These are phyloP conservation scores for Puccinia triticina DNA, from an alignment of 1,284 basidiomycete species.

Conservation along the genomic window DNA sequence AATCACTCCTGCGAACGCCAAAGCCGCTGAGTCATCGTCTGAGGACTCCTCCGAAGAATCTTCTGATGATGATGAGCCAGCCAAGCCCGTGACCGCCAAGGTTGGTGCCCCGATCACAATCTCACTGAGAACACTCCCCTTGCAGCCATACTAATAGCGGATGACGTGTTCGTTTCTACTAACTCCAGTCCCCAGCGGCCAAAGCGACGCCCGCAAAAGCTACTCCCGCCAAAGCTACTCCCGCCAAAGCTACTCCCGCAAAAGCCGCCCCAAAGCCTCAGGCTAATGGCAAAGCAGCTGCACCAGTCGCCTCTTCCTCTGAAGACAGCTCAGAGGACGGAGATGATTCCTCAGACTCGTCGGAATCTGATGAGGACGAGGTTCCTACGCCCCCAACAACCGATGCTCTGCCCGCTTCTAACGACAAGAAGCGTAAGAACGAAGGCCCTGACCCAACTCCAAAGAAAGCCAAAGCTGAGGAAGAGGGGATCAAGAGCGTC, in stretches of 20 bases:
- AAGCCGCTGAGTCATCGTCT: slow-evolving; percentile 32
- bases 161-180: not conserved
- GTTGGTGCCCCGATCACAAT: too few species aligned
- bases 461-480: slow-evolving; percentile 33
- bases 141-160: not conserved
- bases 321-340: not conserved
- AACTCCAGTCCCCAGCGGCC: not conserved
- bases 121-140: too few species aligned
- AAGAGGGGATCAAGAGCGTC: slow-evolving; percentile 68
- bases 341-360: slow-evolving; percentile 4
- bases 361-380: slow-evolving; percentile 33
- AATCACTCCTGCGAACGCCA: not conserved
- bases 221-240: too few species aligned
- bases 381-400: slow-evolving; percentile 15
- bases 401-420: not conserved
- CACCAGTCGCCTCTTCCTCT: not conserved
- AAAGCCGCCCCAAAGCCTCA: slow-evolving; percentile 21
- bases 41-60: slow-evolving; percentile 31
- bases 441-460: slow-evolving; percentile 14
- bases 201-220: not conserved
- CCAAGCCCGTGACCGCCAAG: too few species aligned
- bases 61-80: slow-evolving; percentile 23
- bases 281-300: slow-evolving; percentile 17
- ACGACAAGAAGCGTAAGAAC: slow-evolving; percentile 47
- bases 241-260: not conserved